Base-by-base conservation (phyloP, 2,329 filamentous ascomycete genomes). In the Colletotrichum sp. region DNA sequence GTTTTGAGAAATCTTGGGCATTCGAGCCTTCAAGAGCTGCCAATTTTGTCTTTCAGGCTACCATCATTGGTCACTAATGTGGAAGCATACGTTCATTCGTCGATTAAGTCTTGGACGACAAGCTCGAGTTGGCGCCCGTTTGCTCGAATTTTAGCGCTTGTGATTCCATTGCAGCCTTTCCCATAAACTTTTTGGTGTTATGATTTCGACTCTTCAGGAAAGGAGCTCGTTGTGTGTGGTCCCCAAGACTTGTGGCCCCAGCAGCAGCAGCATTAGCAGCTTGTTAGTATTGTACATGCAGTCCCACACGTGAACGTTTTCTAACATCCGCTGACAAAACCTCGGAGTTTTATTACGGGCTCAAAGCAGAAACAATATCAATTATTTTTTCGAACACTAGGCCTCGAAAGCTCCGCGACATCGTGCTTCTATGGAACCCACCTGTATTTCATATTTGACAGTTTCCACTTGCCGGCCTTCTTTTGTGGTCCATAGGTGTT, bases 401-500 rank as follows among this genome's bases (percentile, higher is more conserved):
- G 26, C 55, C 21, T 21, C 7, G 5, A 32, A 32, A 32, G 2
- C 32, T 32, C 32, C 24, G 4, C 52, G 3, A 10, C n/a, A 16
- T 15, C 21, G 30, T 32, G 30, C 10, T 15, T 28, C 24, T 24
- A 7, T 28, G 4, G 52, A 28, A 58, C 8, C 55, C 4, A 2
- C 9, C 9, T 43, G 10, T 1, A 48, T 48, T 28, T 18, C 1
- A 2, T 58, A 0, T 28, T 58, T 58, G 55, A 58, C 55, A 58
- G 24, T 58, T 28, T 28, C 55, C 55, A 58, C 15, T 58, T 18
- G 26, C 55, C 5, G n/a, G 43, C n/a, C 6, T 21, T 52, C n/a
- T 48, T 3, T 48, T 48, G 9, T 48, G 10, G 7, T 0, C 0
- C 43, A 52, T 13, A 0, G 24, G 24, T 18, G 21, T 2, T 58